A percentile compares a stretch with the other conserved stretches of the same genome.
phyloP scores from a whole-genome alignment of 140 eudicot genomes.

The Cichorium intybus region DNA sequence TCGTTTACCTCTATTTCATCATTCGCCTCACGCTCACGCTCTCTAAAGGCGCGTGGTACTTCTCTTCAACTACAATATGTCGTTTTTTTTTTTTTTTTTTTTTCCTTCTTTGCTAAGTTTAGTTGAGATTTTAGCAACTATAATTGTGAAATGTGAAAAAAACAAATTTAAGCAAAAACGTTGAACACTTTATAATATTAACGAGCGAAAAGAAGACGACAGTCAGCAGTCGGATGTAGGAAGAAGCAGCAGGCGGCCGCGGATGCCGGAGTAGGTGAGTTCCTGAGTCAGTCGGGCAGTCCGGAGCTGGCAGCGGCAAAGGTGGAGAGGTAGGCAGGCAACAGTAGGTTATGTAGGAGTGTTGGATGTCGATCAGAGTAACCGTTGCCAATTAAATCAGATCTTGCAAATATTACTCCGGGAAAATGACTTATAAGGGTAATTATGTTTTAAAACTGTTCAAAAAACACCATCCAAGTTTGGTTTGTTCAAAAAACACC shows the following conservation, averaged over 20 bases:
- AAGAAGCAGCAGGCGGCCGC: not conserved
- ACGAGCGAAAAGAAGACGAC: not conserved
- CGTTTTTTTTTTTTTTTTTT: not conserved
- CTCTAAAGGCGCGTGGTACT: constrained; percentile 10
- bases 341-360: constrained; percentile 8
- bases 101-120: no score
- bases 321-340: constrained; percentile 13
- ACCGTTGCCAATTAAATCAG: constrained; percentile 5
- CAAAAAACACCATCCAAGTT: no score
- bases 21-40: not conserved
- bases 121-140: no score
- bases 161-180: no score
- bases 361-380: constrained; percentile 18
- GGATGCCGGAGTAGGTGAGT: constrained; percentile 14
- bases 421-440: no score
- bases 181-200: no score
- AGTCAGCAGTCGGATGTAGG: constrained; percentile 9
- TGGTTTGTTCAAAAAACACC: no score
- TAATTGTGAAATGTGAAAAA: no score
- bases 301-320: constrained; percentile 1
- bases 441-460: no score
- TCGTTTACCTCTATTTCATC: constrained; percentile 14
- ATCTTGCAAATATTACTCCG: not conserved
- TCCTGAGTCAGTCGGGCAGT: not conserved
- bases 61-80: not conserved